Conservation (phyloP, 129 eudicot genomes). For the Centrapalus pauciflorus region DNA sequence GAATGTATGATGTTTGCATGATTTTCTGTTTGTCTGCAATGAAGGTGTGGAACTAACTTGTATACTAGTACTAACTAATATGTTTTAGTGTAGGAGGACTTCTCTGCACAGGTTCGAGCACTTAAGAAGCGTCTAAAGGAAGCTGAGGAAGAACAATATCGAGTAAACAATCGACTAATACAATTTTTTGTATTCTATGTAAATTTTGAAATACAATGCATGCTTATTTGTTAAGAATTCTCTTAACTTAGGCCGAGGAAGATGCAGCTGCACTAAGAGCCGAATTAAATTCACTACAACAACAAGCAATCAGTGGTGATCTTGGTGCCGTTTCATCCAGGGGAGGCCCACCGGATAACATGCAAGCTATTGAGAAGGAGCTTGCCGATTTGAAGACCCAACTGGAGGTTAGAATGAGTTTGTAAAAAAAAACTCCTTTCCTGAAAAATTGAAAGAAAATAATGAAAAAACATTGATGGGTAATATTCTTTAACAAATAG, state of each 20-base stretch:
- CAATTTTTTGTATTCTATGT: background rate
- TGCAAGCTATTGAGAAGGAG: slow-evolving; percentile 77
- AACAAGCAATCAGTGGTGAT: slow-evolving; percentile 62
- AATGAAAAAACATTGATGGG: slow-evolving; percentile 2
- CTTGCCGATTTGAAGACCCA: slow-evolving; percentile 60
- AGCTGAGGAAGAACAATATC: slow-evolving; percentile 96
- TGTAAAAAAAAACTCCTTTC: background rate
- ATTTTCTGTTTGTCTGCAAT: background rate
- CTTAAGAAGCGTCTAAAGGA: slow-evolving; percentile 84
- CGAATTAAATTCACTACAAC: slow-evolving; percentile 75
- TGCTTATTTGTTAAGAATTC: slow-evolving; percentile 19
- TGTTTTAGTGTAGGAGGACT: slow-evolving; percentile 73
- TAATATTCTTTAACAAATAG: slow-evolving; percentile 14
- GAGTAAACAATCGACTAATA: slow-evolving; percentile 44
- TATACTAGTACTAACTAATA: background rate
- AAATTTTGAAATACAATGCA: background rate
- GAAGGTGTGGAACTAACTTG: background rate
- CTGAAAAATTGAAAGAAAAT: background rate
- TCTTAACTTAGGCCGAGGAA: slow-evolving; percentile 75
- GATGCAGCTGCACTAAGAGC: slow-evolving; percentile 93
- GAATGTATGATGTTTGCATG: background rate
- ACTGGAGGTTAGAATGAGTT: slow-evolving; percentile 58
- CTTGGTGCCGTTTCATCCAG: slow-evolving; percentile 38
- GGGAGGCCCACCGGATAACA: slow-evolving; percentile 64
- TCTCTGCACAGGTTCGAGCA: slow-evolving; percentile 87